Conservation (phyloP, 768 basidiomycete genomes). For the Naganishia randhawae region DNA sequence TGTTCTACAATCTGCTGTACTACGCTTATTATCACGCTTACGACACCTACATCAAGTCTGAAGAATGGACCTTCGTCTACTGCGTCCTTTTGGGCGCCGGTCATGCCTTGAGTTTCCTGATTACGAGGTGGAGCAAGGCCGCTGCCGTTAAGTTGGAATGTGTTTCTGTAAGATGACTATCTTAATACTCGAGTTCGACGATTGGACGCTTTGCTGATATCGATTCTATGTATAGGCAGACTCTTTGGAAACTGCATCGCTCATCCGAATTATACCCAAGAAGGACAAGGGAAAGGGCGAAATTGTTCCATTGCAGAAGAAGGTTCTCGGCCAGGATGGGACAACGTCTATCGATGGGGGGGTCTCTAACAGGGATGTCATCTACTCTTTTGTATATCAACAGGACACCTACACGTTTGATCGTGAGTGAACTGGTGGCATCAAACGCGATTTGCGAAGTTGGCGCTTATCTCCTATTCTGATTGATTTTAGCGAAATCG, state of each 20-base stretch:
- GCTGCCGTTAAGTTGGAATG: slow-evolving; percentile 79
- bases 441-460: not conserved
- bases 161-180: slow-evolving; percentile 50
- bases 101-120: slow-evolving; percentile 86
- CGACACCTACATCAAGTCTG: slow-evolving; percentile 82
- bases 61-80: slow-evolving; percentile 97
- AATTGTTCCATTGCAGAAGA: slow-evolving; percentile 72
- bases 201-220: not conserved
- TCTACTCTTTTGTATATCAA: slow-evolving; percentile 90
- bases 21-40: slow-evolving; percentile 91
- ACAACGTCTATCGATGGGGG: slow-evolving; percentile 23
- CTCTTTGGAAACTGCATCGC: slow-evolving; percentile 68
- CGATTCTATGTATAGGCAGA: slow-evolving; percentile 50
- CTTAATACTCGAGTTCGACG: not conserved
- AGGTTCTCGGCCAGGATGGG: slow-evolving; percentile 41
- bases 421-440: slow-evolving; percentile 35
- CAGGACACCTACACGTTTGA: slow-evolving; percentile 82
- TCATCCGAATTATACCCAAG: slow-evolving; percentile 74
- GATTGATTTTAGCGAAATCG: slow-evolving; percentile 51
- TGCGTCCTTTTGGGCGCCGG: slow-evolving; percentile 77
- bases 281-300: slow-evolving; percentile 82
- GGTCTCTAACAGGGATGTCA: slow-evolving; percentile 54
- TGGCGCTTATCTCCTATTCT: not conserved
- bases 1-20: slow-evolving; percentile 52
- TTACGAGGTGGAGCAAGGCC: slow-evolving; percentile 80